Evolutionary conservation across 2,329 filamentous ascomycete genomes (phyloP).

Genomic region (Hypoxylon sp.): DNA sequence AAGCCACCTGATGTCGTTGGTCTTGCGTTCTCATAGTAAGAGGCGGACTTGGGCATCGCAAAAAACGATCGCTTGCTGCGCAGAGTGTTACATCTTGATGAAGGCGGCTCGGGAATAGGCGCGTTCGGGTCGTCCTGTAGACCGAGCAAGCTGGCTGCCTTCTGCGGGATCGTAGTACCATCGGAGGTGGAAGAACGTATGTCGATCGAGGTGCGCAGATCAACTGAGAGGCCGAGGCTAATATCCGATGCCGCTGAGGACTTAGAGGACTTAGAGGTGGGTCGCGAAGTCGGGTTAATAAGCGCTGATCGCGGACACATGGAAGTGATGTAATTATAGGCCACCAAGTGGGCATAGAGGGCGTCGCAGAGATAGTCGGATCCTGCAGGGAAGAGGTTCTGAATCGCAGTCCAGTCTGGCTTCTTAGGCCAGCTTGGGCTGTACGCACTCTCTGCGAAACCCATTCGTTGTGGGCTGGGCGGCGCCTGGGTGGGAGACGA

Average conservation of each 20-base stretch:
- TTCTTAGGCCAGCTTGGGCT: constrained; percentile 37
- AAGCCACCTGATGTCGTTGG: constrained; percentile 42
- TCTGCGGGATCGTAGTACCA: constrained; percentile 53
- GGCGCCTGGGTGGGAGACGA: constrained; percentile 32
- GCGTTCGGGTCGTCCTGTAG: constrained; percentile 54
- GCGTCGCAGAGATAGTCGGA: constrained; percentile 71
- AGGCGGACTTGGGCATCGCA: constrained; percentile 20
- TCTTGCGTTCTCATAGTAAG: constrained; percentile 31
- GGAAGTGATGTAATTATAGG: constrained; percentile 69
- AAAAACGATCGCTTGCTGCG: constrained; percentile 45
- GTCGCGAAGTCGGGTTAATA: constrained; percentile 22
- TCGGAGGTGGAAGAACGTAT: constrained; percentile 44
- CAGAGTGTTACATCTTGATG: constrained; percentile 38
- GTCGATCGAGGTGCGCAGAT: constrained; percentile 37
- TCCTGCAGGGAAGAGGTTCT: constrained; percentile 67
- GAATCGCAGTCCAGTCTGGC: constrained; percentile 62
- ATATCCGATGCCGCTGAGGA: constrained; percentile 27
- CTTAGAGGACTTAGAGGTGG: constrained; percentile 38
- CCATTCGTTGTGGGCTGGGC: constrained; percentile 29
- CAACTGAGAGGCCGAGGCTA: constrained; percentile 34
- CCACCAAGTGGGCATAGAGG: constrained; percentile 71
- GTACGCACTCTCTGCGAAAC: constrained; percentile 30
- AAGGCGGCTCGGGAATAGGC: constrained; percentile 40
- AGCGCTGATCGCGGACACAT: constrained; percentile 53
- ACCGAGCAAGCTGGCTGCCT: constrained; percentile 68